Evolutionary conservation across 352 stramenopile species (phyloP), one percentile per base, ranked within the genome.

Genomic region (Phytophthora vignae): DNA sequence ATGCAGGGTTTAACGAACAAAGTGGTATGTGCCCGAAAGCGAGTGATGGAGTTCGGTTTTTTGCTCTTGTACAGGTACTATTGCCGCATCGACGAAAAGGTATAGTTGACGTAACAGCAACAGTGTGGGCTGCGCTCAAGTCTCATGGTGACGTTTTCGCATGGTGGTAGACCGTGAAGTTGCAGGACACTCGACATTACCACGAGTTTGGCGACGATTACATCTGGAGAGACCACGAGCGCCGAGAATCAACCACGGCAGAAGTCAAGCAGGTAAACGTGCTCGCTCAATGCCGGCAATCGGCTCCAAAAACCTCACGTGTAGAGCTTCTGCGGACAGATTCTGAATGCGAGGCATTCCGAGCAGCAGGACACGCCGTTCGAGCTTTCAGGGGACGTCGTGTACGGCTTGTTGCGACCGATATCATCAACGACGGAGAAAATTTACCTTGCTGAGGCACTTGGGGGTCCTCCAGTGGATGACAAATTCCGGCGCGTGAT

Each of bases 21-120:
- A 36, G 19, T 69, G n/a, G 8, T 50, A 44, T 67, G 29, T 44
- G 6, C 56, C 31, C 1, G 9, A 58, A 31, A 90, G 84, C 70
- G 84, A 52, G 84, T 87, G 27, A 91, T 91, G 84, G 70, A 72
- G 8, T 92, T 92, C 61, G 84, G 84, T 0, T 92, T 90, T 36
- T 79, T 92, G 15, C 48, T 92, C 4, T 72, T 92, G 11, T 89
- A 78, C 67, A 82, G 84, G 55, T 88, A 90, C 49, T 92, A 87
- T 64, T 87, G 81, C 46, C 79, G 84, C 19, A 60, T 92, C 11
- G 82, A 92, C 49, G 75, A 73, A 25, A 90, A 92, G 75, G 84
- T 92, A 63, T 19, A 15, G 22, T 53, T 3, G 5, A 46, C 14
- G 14, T 46, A 9, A n/a, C 14, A 36, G 31, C 31, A 36, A 46